A percentile compares a stretch with the other conserved stretches of the same genome.
These are phyloP conservation scores for Naganishia vishniacii DNA, from an alignment of 768 basidiomycete species.

Conservation along the genomic window DNA sequence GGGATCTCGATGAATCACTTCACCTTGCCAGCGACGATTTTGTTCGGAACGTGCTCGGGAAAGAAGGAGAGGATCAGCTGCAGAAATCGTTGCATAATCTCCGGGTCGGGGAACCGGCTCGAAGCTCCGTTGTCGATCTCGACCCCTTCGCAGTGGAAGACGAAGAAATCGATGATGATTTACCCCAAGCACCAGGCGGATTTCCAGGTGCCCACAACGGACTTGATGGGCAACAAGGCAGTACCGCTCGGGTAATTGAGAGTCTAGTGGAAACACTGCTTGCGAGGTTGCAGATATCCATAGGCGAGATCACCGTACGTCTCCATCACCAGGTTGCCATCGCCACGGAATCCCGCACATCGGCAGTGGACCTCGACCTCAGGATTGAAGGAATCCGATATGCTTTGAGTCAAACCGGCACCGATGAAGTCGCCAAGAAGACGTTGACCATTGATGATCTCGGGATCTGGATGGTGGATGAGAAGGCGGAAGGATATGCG, in stretches of 20 bases:
- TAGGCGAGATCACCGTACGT: constrained; percentile 37
- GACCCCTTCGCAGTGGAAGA: neutral
- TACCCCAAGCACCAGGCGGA: constrained; percentile 23
- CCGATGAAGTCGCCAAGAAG: neutral
- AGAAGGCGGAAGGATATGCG: neutral
- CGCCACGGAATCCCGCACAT: constrained; percentile 11
- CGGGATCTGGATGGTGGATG: constrained; percentile 1
- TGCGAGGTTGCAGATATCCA: constrained; percentile 43
- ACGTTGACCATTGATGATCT: constrained; percentile 6
- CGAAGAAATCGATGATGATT: neutral
- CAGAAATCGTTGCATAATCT: constrained; percentile 61
- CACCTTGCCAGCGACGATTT: constrained; percentile 79
- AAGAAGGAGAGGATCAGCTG: constrained; percentile 65
- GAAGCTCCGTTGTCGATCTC: neutral
- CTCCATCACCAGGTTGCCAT: constrained; percentile 29
- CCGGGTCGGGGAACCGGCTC: neutral
- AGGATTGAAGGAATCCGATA: constrained; percentile 38
- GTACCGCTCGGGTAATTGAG: constrained; percentile 37
- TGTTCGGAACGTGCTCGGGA: constrained; percentile 61
- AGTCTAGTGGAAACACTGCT: constrained; percentile 48
- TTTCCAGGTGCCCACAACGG: constrained; percentile 5
- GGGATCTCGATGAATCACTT: constrained; percentile 69
- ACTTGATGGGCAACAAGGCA: constrained; percentile 24
- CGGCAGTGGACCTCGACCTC: constrained; percentile 37
- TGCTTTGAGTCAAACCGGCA: constrained; percentile 12